Percentiles rank a stretch among this genome's conserved stretches.
These are phyloP conservation scores for Usnea hakonensis DNA, from an alignment of 495 filamentous ascomycete species.

Conservation along the genomic window DNA sequence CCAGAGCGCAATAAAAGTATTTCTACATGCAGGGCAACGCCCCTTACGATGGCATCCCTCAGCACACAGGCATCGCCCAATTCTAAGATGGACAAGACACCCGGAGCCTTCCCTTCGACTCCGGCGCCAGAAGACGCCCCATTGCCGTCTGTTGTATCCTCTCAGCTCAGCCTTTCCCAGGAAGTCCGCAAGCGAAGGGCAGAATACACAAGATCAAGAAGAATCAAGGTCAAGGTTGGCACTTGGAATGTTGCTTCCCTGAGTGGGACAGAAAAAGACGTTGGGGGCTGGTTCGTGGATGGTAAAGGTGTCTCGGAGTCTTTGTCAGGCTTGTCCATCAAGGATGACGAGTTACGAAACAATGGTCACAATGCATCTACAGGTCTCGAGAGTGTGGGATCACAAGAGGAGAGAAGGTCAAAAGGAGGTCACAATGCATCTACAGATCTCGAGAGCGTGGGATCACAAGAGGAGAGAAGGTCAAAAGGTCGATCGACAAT, in stretches of 20 bases:
- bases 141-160: constrained; percentile 21
- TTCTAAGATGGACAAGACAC: constrained; percentile 6
- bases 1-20: background rate
- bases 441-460: constrained; percentile 33
- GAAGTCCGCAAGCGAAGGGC: constrained; percentile 61
- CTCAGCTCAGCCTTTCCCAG: constrained; percentile 46
- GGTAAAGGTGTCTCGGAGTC: constrained; percentile 59
- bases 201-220: constrained; percentile 65
- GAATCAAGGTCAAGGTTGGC: constrained; percentile 76
- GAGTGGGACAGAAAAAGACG: constrained; percentile 74
- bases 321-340: constrained; percentile 45
- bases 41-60: constrained; percentile 3
- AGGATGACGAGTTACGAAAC: constrained; percentile 25
- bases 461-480: constrained; percentile 35
- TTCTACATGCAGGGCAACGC: background rate
- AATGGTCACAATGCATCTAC: constrained; percentile 8
- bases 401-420: no score
- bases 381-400: constrained; percentile 11
- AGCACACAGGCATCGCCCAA: background rate
- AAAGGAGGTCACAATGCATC: constrained; percentile 18
- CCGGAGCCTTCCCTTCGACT: constrained; percentile 22
- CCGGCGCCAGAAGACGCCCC: constrained; percentile 21
- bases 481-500: constrained; percentile 33
- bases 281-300: constrained; percentile 77
- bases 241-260: constrained; percentile 91